Conservation (phyloP, 2,329 filamentous ascomycete species). For the Aspergillus sp. region DNA sequence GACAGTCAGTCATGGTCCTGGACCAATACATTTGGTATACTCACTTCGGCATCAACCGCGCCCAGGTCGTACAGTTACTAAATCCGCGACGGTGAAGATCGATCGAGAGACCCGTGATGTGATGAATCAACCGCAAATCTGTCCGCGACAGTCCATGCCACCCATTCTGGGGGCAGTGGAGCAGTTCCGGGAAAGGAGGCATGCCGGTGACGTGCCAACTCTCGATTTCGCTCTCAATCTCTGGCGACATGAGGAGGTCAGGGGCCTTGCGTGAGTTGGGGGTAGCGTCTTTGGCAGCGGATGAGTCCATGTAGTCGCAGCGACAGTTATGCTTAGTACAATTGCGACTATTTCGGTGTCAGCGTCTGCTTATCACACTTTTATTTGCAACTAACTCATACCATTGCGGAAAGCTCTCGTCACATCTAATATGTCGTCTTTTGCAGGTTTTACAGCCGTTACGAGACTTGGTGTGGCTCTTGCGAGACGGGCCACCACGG, state of each 20-base stretch:
- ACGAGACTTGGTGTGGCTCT: constrained; percentile 96
- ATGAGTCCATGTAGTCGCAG: constrained; percentile 92
- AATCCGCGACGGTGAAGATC: constrained; percentile 71
- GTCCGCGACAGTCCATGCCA: constrained; percentile 67
- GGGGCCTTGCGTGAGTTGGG: constrained; percentile 47
- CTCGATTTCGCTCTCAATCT: constrained; percentile 73
- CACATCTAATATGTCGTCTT: constrained; percentile 91
- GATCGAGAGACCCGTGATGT: constrained; percentile 77
- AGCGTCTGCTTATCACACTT: background rate
- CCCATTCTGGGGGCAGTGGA: constrained; percentile 66
- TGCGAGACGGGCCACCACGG: constrained; percentile 82
- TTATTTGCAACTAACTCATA: constrained; percentile 37
- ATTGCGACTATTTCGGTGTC: constrained; percentile 61
- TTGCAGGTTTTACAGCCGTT: constrained; percentile 99
- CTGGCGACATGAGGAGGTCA: constrained; percentile 74
- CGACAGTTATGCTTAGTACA: constrained; percentile 98
- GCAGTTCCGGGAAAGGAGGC: constrained; percentile 77
- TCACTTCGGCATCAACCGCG: constrained; percentile 84
- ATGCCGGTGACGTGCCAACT: constrained; percentile 77
- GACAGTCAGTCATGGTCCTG: constrained; percentile 15
- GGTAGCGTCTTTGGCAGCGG: constrained; percentile 52
- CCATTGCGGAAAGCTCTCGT: constrained; percentile 98
- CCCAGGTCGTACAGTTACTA: constrained; percentile 85
- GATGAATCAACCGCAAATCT: constrained; percentile 82
- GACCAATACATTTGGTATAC: constrained; percentile 30